Base-by-base conservation (phyloP, 2,329 filamentous ascomycete genomes). In the Diaporthe nobilis region DNA sequence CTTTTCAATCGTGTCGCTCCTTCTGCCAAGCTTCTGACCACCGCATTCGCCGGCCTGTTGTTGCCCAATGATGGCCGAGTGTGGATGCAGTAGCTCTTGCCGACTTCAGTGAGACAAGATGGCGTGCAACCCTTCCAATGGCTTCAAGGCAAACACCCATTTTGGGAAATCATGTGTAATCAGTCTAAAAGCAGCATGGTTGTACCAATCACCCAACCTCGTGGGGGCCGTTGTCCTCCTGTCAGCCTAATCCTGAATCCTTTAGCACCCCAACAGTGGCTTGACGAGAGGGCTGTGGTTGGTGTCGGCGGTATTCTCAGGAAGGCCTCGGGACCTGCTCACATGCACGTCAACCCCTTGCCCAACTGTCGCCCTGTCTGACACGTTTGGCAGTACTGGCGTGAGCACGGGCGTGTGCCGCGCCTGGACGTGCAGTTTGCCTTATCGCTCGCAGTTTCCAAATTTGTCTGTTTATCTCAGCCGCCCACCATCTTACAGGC, bases 221-320 rank as follows among this genome's bases (percentile, higher is more conserved):
- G 25, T 70, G 34, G 49, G 47, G 49, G 65, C 49, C 5, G 12
- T 20, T 15, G 12, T 15, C 3, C 8, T 20, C 25, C 22, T 70
- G 65, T 70, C 65, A 70, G 65, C 65, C n/a, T 55, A 42, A 70
- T 70, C 65, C 65, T 70, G 65, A 70, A 70, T 70, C 65, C 65
- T 70, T 70, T 70, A 7, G 65, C 15, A 4, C 15, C n/a, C 65
- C 47, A 42, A 55, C 34, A 39, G 65, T 70, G 65, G 49, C 65
- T 70, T 53, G 22, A 70, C 15, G 9, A 28, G 49, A 55, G 65
- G 47, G 28, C 49, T 37, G 25, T 37, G 31, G 22, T 68, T 68
- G 65, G 47, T 28, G 65, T 68, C 65, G 34, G 65, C 65, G 44
- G n/a, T 20, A 39, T 68, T 39, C 25, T 28, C 31, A 70, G 47